Percentiles rank a stretch among this genome's conserved stretches.
Evolutionary conservation across 108 stramenopile genomes (phyloP).

Genomic region (Pseudonitzschia multiseries): DNA sequence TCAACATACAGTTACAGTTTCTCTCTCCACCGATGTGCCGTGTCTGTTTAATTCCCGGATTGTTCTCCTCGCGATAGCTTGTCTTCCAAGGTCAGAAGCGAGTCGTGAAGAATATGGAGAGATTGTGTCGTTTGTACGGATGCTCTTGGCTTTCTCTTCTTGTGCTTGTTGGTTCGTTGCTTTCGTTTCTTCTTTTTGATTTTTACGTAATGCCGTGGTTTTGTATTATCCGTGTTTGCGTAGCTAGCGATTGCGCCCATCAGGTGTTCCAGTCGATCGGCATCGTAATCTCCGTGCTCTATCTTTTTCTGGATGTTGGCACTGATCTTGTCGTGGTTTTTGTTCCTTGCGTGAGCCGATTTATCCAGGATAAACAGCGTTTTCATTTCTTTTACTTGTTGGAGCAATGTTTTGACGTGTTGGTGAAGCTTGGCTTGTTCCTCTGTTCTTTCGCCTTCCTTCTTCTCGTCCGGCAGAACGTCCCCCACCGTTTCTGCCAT

Average conservation of each 20-base stretch:
- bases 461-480: too few species aligned
- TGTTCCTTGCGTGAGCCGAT: neutral
- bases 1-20: neutral
- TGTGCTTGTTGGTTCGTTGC: constrained; percentile 2
- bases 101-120: constrained; percentile 6
- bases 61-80: neutral
- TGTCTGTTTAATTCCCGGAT: neutral
- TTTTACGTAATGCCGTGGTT: neutral
- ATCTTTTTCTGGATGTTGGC: constrained; percentile 10
- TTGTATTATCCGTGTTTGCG: neutral
- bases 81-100: neutral
- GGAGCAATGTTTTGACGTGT: neutral
- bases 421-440: neutral
- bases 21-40: neutral
- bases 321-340: constrained; percentile 1
- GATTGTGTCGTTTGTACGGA: constrained; percentile 4
- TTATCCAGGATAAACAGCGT: neutral
- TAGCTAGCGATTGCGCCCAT: constrained; percentile 16
- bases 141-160: neutral
- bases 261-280: constrained; percentile 4
- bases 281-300: neutral
- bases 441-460: neutral
- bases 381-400: constrained; percentile 4
- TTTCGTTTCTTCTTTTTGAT: constrained; percentile 10
- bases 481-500: neutral